Conservation (phyloP, 345 rosid genomes). For the rapeseed (Brassica napus) region DNA sequence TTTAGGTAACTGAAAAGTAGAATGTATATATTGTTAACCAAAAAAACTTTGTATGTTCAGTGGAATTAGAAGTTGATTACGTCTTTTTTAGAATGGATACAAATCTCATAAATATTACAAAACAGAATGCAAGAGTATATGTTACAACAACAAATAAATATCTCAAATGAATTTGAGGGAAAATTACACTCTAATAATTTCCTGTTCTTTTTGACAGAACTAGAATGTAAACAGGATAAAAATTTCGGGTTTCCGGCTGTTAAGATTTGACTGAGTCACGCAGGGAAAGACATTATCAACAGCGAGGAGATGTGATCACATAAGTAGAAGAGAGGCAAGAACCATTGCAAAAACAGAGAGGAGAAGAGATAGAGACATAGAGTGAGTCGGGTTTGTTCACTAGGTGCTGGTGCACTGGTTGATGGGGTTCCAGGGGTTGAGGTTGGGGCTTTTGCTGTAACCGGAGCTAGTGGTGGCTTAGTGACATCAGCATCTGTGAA, state of each 20-base stretch:
- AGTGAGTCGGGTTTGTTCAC: background rate
- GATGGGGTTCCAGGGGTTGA: background rate
- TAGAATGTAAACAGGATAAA: slow-evolving; percentile 23
- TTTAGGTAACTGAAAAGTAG: slow-evolving; percentile 4
- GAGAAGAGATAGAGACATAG: background rate
- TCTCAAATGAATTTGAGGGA: slow-evolving; percentile 10
- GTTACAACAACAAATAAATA: slow-evolving; percentile 39
- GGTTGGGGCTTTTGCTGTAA: background rate
- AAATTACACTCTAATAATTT: slow-evolving; percentile 27
- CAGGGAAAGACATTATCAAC: slow-evolving; percentile 12
- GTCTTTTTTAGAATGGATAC: slow-evolving; percentile 22
- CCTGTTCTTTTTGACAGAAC: slow-evolving; percentile 20
- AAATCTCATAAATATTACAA: slow-evolving; percentile 20
- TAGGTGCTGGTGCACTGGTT: background rate
- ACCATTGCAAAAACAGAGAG: slow-evolving; percentile 15
- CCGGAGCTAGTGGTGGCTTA: background rate
- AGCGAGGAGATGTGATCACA: slow-evolving; percentile 8
- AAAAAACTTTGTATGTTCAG: slow-evolving; percentile 11
- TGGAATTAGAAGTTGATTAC: background rate
- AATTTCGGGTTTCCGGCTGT: slow-evolving; percentile 12
- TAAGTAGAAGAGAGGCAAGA: slow-evolving; percentile 26
- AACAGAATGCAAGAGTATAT: slow-evolving; percentile 24
- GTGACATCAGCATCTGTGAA: slow-evolving; percentile 41
- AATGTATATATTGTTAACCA: background rate
- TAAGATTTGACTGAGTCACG: slow-evolving; percentile 19